These are phyloP conservation scores for Magnaporthiopsis rhizophila DNA, from an alignment of 2,329 filamentous ascomycete genomes.

Conservation along the genomic window DNA sequence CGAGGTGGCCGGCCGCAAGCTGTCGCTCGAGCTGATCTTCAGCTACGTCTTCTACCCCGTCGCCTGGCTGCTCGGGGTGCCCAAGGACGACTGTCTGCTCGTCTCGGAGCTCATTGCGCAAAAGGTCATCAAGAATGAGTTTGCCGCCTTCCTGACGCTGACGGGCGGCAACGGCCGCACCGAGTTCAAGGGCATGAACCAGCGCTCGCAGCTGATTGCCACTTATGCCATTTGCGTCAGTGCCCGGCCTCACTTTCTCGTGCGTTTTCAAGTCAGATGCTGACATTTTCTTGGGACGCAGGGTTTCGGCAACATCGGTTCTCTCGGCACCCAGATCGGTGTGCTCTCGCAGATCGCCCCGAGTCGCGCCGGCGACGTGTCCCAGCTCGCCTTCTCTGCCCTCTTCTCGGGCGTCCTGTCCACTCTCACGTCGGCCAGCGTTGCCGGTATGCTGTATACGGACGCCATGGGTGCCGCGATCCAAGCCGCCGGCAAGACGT, in stretches of 20 bases:
- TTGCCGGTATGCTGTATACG: slow-evolving; percentile 60
- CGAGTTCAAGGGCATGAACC: slow-evolving; percentile 50
- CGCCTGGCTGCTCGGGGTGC: slow-evolving; percentile 74
- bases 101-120: slow-evolving; percentile 70
- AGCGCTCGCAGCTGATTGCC: slow-evolving; percentile 70
- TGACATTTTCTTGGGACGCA: slow-evolving; percentile 19
- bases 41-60: slow-evolving; percentile 73
- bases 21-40: slow-evolving; percentile 68
- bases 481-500: slow-evolving; percentile 1
- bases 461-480: slow-evolving; percentile 4
- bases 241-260: slow-evolving; percentile 20
- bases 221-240: slow-evolving; percentile 71
- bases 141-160: slow-evolving; percentile 57
- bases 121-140: slow-evolving; percentile 85
- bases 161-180: slow-evolving; percentile 36
- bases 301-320: slow-evolving; percentile 78
- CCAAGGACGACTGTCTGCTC: slow-evolving; percentile 55
- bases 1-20: slow-evolving; percentile 49
- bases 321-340: slow-evolving; percentile 83
- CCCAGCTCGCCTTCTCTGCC: slow-evolving; percentile 66
- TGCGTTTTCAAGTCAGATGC: not conserved
- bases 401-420: slow-evolving; percentile 70
- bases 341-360: slow-evolving; percentile 77
- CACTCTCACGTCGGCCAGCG: slow-evolving; percentile 69
- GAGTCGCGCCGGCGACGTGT: slow-evolving; percentile 64